These are phyloP conservation scores for Ustilaginoidea virens DNA, from an alignment of 2,329 filamentous ascomycete species.

Conservation along the genomic window DNA sequence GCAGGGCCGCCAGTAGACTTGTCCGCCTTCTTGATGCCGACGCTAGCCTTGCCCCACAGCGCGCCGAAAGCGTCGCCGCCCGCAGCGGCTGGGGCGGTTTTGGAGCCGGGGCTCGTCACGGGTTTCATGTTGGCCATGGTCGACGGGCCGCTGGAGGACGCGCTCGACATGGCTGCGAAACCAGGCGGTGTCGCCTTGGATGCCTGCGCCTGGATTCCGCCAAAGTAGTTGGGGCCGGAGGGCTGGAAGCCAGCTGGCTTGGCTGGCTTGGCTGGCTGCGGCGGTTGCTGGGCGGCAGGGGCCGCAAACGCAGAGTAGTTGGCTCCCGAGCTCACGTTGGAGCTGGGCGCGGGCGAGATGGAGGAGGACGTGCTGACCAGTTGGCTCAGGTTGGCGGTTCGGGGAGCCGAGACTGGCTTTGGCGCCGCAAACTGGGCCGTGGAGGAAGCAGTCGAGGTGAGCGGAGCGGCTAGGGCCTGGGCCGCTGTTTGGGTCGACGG, in stretches of 20 bases:
- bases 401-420: constrained; percentile 68
- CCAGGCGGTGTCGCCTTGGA: constrained; percentile 15
- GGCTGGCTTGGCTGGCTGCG: constrained; percentile 26
- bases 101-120: constrained; percentile 29
- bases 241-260: constrained; percentile 57
- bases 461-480: constrained; percentile 29
- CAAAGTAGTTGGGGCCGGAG: constrained; percentile 85
- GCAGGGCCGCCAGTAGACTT: constrained; percentile 53
- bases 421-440: constrained; percentile 62
- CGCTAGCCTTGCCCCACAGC: constrained; percentile 64
- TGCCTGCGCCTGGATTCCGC: constrained; percentile 46
- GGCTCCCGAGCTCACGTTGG: constrained; percentile 36
- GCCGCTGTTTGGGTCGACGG: constrained; percentile 35
- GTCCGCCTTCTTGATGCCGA: constrained; percentile 57
- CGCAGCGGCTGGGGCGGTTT: constrained; percentile 35
- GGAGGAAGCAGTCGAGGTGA: constrained; percentile 35
- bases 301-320: constrained; percentile 48
- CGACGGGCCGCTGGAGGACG: constrained; percentile 19
- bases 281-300: no score
- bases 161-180: constrained; percentile 16
- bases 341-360: constrained; percentile 56
- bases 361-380: constrained; percentile 70
- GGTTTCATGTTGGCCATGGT: constrained; percentile 32
- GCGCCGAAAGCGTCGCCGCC: constrained; percentile 81
- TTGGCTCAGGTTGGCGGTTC: constrained; percentile 66